Percentiles rank a stretch among this genome's conserved stretches.
These are phyloP conservation scores for Nannochloropsis gaditana DNA, from an alignment of 108 stramenopile genomes.

Conservation along the genomic window DNA sequence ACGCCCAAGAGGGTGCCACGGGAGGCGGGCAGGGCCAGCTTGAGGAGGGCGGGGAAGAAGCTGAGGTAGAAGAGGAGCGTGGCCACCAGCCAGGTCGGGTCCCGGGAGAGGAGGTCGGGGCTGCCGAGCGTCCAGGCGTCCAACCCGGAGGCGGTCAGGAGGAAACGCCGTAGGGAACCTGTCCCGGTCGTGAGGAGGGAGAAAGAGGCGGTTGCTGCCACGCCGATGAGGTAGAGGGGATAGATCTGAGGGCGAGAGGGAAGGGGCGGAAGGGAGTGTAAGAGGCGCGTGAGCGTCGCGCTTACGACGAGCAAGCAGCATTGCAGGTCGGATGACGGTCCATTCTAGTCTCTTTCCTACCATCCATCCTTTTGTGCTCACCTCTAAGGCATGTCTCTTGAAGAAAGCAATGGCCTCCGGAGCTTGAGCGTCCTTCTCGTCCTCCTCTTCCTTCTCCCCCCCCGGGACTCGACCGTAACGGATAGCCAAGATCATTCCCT, in stretches of 20 bases:
- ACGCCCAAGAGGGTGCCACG: not conserved
- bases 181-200: not conserved
- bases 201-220: not conserved
- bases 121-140: constrained; percentile 19
- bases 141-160: not conserved
- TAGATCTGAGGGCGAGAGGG: not conserved
- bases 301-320: not conserved
- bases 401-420: not conserved
- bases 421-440: not conserved
- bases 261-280: not conserved
- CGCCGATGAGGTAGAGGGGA: not conserved
- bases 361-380: not conserved
- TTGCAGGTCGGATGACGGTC: not conserved
- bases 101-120: not conserved
- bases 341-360: not conserved
- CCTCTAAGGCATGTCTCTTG: not conserved
- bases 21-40: not conserved
- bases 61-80: not conserved
- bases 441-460: not conserved
- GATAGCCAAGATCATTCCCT: not conserved
- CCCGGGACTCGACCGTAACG: not conserved
- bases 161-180: not conserved
- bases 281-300: not conserved
- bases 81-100: not conserved
- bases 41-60: not conserved